Conservation (phyloP, 1,139 yeast genomes). For the Candida sanyaensis region DNA sequence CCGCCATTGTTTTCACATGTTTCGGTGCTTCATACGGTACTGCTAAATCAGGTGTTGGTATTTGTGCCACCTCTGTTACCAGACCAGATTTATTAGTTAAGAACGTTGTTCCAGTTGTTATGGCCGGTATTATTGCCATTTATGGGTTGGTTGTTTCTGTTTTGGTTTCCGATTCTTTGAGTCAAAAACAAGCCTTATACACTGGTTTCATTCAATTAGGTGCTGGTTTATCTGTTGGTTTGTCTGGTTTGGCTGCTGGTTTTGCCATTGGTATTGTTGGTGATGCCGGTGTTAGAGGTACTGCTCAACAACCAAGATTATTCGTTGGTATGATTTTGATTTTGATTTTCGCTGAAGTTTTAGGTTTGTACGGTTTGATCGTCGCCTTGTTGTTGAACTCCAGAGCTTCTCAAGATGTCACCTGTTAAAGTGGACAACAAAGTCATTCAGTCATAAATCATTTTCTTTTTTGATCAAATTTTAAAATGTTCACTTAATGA, state of each 20-base stretch:
- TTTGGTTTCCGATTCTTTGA: conserved; percentile 86
- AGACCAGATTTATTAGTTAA: conserved; percentile 94
- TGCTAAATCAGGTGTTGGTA: conserved; percentile 99
- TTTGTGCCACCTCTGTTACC: conserved; percentile 96
- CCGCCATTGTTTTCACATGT: conserved; percentile 97
- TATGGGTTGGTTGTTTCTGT: conserved; percentile 98
- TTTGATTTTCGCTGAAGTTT: conserved; percentile 96
- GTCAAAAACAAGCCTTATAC: conserved; percentile 80
- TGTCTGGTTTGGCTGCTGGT: conserved; percentile 96
- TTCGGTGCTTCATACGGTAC: conserved; percentile 99
- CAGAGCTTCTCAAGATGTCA: conserved; percentile 90
- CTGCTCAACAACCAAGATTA: conserved; percentile 94
- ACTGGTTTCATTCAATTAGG: conserved; percentile 98
- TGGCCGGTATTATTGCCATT: conserved; percentile 99
- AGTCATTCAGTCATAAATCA: not conserved
- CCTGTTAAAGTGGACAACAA: conserved; percentile 52
- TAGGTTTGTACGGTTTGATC: conserved; percentile 96
- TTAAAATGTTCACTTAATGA: too few species aligned
- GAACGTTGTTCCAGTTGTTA: conserved; percentile 93
- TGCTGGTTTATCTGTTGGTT: conserved; percentile 97
- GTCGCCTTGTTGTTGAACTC: conserved; percentile 97
- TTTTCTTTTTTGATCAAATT: too few species aligned
- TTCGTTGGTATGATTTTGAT: conserved; percentile 94
- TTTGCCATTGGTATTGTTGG: conserved; percentile 99
- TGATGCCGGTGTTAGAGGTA: conserved; percentile 97